Conservation (phyloP, 2,329 filamentous ascomycete genomes). For the Colletotrichum godetiae region DNA sequence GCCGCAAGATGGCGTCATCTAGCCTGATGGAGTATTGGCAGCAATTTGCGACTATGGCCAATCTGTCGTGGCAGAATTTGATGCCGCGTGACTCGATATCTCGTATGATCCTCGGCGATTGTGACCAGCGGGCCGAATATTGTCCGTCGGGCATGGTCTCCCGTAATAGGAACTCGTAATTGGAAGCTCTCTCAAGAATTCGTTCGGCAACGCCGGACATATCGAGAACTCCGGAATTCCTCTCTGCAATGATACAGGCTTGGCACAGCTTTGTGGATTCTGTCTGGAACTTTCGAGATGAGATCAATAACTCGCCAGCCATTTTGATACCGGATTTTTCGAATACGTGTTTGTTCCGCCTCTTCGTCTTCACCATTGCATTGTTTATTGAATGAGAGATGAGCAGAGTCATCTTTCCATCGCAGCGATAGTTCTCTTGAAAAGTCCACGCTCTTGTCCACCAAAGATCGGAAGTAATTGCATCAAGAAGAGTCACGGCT, state of each 20-base stretch:
- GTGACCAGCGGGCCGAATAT: neutral
- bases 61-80: neutral
- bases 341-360: too few relatives aligned
- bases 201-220: neutral
- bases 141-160: neutral
- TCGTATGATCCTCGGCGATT: neutral
- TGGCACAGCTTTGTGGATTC: neutral
- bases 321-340: too few relatives aligned
- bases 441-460: constrained; percentile 11
- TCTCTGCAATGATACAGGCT: neutral
- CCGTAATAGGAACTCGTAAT: neutral
- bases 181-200: neutral
- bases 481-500: neutral
- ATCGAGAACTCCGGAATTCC: neutral
- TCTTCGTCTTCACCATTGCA: too few relatives aligned
- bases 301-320: neutral
- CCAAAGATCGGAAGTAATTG: neutral
- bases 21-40: constrained; percentile 2
- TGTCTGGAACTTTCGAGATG: neutral
- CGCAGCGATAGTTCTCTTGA: neutral
- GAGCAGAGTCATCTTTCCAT: neutral
- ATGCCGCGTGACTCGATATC: neutral
- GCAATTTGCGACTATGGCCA: constrained; percentile 11
- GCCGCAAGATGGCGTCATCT: neutral
- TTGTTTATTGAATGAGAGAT: too few relatives aligned